These are phyloP conservation scores for Vitis hybrid DNA, from an alignment of 177 flowering plant species.

Conservation along the genomic window DNA sequence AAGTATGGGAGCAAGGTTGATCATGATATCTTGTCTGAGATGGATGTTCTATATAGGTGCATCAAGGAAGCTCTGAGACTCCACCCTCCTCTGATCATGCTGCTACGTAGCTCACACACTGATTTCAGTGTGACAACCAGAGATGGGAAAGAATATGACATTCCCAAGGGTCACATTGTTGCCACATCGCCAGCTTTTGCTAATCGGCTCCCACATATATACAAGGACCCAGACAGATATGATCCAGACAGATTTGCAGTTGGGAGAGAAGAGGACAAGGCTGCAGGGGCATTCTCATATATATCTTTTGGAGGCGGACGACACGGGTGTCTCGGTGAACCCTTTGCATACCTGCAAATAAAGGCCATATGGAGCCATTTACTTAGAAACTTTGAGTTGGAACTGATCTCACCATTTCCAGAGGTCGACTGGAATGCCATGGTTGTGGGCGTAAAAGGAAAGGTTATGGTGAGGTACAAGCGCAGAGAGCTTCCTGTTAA, in stretches of 20 bases:
- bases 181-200: slow-evolving; percentile 98
- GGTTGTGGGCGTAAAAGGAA: slow-evolving; percentile 98
- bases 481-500: slow-evolving; percentile 51
- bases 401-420: slow-evolving; percentile 90
- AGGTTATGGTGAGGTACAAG: slow-evolving; percentile 94
- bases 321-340: slow-evolving; percentile 99
- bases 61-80: slow-evolving; percentile 95
- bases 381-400: slow-evolving; percentile 86
- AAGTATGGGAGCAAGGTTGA: slow-evolving; percentile 72
- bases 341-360: slow-evolving; percentile 95
- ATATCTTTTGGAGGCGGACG: slow-evolving; percentile 97
- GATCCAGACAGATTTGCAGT: slow-evolving; percentile 84
- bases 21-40: slow-evolving; percentile 87
- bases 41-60: slow-evolving; percentile 84
- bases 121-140: slow-evolving; percentile 80
- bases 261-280: slow-evolving; percentile 95
- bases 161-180: slow-evolving; percentile 93
- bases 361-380: slow-evolving; percentile 97
- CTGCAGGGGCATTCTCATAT: slow-evolving; percentile 88
- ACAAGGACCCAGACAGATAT: slow-evolving; percentile 67
- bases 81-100: slow-evolving; percentile 94
- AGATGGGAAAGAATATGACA: slow-evolving; percentile 84
- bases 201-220: slow-evolving; percentile 82
- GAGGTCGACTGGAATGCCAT: slow-evolving; percentile 98
- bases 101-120: slow-evolving; percentile 76